Evolutionary conservation across 306 rosid genomes (phyloP), one percentile per base, ranked within the genome.

Genomic region (Trifolium pratense): DNA sequence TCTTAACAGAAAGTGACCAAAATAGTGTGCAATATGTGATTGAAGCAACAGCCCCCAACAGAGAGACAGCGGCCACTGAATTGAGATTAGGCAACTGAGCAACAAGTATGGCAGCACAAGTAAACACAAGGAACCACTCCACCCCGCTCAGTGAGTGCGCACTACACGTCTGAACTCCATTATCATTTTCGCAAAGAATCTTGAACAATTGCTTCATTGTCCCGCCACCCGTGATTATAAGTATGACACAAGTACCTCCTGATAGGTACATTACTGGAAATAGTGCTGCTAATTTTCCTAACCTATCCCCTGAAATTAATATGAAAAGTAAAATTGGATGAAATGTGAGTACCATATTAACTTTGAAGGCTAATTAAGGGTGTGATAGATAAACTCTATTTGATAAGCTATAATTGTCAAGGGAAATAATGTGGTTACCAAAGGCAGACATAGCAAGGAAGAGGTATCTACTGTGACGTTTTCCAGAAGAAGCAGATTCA

Each of bases 31-130:
- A 84, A 5, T 85, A 88, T 3, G 16, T 45, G 17, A 89, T 13
- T 13, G 79, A 73, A 3, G 81, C 12, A 51, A 82, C 23, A 39
- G 84, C 82, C 0, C 97, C 96, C 1, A 85, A 4, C 6, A 89
- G 29, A 34, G 97, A 92, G 7, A 84, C 79, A 9, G 51, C 63
- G 14, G 88, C 78, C 12, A 92, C 0, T 7, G 96, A 89, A 66
- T 89, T 82, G 25, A 92, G 74, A 52, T 85, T 92, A 5, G 93
- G 97, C 17, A 87, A 51, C 25, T 83, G 96, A 8, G 90, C 91
- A 0, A 87, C 45, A 40, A 72, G 56, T 29, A 86, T 85, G 40
- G 97, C 92, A 0, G 82, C 13, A 40, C 81, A 77, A 0, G 85
- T 75, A 69, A 92, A 92, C 16, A 79, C 75, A 61, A 89, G 59